Base-by-base conservation (phyloP, 805 yeast genomes). In the Wickerhamiella bombiphila region DNA sequence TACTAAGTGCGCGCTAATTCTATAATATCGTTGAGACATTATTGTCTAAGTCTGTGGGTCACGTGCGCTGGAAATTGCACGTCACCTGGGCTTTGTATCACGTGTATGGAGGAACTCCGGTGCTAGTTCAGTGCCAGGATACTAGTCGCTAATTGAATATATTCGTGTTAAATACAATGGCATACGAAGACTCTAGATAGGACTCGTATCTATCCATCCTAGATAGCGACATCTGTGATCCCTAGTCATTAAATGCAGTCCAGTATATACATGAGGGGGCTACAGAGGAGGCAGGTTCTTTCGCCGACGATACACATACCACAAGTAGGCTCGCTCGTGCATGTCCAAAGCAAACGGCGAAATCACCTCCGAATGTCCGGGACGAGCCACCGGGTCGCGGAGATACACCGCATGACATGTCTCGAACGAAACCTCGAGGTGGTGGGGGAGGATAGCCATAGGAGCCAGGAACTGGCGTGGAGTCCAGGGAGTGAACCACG, bases 381-480 rank as follows among this genome's bases (percentile, higher is more conserved):
- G 95, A 58, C 96, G 74, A 11, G 96, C 94, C 35, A 91, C 85
- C 13, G 98, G 98, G 58, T 91, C 94, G 61, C 96, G 78, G 58
- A 91, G 62, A 59, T 88, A 91, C n/a, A 91, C 80, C 4, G 95
- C 96, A 57, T 86, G 95, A 57, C 97, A 88, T 4, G 96, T 83
- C 44, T 72, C 70, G 59, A 81, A 88, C 17, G 93, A 80, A 32
- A 91, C 64, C 62, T 91, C 97, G 38, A 91, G 64, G 59, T 91
- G 97, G 45, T 80, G 76, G 21, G 98, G 98, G 52, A 82, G 68
- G 42, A 91, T 71, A 9, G 96, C 91, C 60, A 85, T 81, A 34
- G 94, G 93, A 2, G 94, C 86, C 45, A 91, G 61, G 61, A 88
- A 91, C 32, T 83, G 91, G 61, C 95, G 78, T 47, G 95, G 93